Base-by-base conservation (phyloP, 352 stramenopile species). In the Phytophthora cryptogea region DNA sequence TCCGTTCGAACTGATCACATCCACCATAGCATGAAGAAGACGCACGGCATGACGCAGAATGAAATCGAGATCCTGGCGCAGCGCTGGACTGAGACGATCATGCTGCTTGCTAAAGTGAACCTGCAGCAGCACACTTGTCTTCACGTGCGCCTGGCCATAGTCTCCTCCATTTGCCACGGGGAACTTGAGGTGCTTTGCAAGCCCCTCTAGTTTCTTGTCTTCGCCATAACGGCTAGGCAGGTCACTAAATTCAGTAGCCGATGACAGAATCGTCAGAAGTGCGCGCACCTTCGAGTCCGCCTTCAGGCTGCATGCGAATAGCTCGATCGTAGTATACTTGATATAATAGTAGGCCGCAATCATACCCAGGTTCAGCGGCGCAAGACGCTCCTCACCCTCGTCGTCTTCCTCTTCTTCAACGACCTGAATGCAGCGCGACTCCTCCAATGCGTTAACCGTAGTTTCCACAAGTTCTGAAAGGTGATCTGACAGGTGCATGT, bases 301-400 rank as follows among this genome's bases (percentile, higher is more conserved):
- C 20, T 96, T 99, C 14, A 99, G 70, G 51, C 94, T 98, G 63
- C 95, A 97, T 26, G 97, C 96, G 67, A 99, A 99, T 26, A 99
- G 80, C 72, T 99, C 97, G 59, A 99, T 98, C 28, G 97, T 99
- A 44, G 94, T 98, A 79, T 99, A 99, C 75, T 98, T 93, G 53
- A 99, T 90, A 75, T 99, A 99, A 76, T 99, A 99, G 78, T 99
- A 99, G 0, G 97, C 95, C 14, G 97, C 96, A 59, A 99, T 99
- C 95, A 99, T 99, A 39, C 98, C 97, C 42, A 99, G 78, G 77
- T 99, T 99, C 13, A 99, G 78, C 5, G 97, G 85, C 33, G 83
- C 86, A 31, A 99, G 77, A 51, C 95, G 88, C 45, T 97, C 91
- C 40, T 96, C 90, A 27, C 72, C 78, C 31, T 93, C 79, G 27